These are phyloP conservation scores for Blastomyces emzantsi DNA, from an alignment of 2,329 filamentous ascomycete genomes.

Conservation along the genomic window DNA sequence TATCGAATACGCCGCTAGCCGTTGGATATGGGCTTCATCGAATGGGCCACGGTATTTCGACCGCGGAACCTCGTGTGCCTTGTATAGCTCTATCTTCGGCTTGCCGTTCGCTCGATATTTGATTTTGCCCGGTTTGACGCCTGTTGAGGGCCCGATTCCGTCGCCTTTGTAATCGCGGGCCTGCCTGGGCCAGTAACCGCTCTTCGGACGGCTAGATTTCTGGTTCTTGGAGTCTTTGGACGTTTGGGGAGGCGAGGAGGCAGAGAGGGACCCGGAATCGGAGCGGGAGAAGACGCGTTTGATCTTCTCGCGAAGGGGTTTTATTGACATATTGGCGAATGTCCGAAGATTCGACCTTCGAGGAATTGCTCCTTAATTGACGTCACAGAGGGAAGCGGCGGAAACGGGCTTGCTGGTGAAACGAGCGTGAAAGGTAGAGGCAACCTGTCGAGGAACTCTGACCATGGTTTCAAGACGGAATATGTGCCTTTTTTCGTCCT, in stretches of 20 bases:
- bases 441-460: background rate
- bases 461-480: slow-evolving; percentile 1
- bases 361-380: background rate
- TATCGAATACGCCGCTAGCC: slow-evolving; percentile 39
- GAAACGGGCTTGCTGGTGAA: background rate
- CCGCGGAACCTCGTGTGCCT: slow-evolving; percentile 38
- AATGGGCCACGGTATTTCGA: slow-evolving; percentile 43
- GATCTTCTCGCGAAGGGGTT: slow-evolving; percentile 17
- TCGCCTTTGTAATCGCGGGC: background rate
- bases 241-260: slow-evolving; percentile 4
- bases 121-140: slow-evolving; percentile 7
- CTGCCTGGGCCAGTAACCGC: background rate
- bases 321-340: slow-evolving; percentile 6
- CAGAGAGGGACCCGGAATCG: background rate
- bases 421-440: background rate
- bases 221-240: slow-evolving; percentile 11
- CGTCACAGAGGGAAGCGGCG: background rate
- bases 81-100: slow-evolving; percentile 41
- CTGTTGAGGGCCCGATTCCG: background rate
- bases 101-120: slow-evolving; percentile 20
- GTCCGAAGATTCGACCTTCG: background rate
- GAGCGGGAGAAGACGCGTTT: slow-evolving; percentile 17
- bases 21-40: slow-evolving; percentile 38
- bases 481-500: background rate
- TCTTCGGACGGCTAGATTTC: background rate